These are phyloP conservation scores for Limnanthes douglasii DNA, from an alignment of 345 rosid genomes.

Conservation along the genomic window DNA sequence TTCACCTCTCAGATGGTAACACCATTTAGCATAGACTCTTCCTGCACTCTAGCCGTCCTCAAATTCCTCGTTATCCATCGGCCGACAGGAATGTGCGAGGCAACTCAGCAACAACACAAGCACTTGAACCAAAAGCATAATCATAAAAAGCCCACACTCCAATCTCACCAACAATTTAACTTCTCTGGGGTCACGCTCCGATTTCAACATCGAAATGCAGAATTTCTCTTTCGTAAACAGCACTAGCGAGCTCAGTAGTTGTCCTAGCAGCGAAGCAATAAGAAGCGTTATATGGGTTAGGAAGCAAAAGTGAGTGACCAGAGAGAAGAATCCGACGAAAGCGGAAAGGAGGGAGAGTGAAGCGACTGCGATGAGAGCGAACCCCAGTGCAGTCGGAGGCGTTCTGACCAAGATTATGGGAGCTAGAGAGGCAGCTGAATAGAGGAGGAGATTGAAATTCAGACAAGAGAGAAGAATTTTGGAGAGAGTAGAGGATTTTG, in stretches of 20 bases:
- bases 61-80: too few species aligned
- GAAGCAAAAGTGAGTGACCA: constrained; percentile 26
- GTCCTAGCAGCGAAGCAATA: constrained; percentile 30
- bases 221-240: constrained; percentile 30
- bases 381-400: constrained; percentile 48
- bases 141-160: constrained; percentile 49
- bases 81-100: too few species aligned
- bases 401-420: constrained; percentile 32
- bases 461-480: constrained; percentile 34
- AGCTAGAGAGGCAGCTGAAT: constrained; percentile 28
- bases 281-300: constrained; percentile 32
- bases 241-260: constrained; percentile 18
- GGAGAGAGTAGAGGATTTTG: constrained; percentile 41
- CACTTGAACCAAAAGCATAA: constrained; percentile 29
- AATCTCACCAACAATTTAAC: constrained; percentile 45
- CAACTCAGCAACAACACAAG: constrained; percentile 32
- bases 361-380: constrained; percentile 31
- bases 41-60: too few species aligned
- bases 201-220: constrained; percentile 30
- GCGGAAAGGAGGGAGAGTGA: constrained; percentile 32
- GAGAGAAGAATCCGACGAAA: constrained; percentile 32
- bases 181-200: constrained; percentile 33
- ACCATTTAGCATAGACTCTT: too few species aligned
- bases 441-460: constrained; percentile 32
- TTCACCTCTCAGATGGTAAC: too few species aligned